These are phyloP conservation scores for Venturia pyrina DNA, from an alignment of 2,329 filamentous ascomycete genomes.

Conservation along the genomic window DNA sequence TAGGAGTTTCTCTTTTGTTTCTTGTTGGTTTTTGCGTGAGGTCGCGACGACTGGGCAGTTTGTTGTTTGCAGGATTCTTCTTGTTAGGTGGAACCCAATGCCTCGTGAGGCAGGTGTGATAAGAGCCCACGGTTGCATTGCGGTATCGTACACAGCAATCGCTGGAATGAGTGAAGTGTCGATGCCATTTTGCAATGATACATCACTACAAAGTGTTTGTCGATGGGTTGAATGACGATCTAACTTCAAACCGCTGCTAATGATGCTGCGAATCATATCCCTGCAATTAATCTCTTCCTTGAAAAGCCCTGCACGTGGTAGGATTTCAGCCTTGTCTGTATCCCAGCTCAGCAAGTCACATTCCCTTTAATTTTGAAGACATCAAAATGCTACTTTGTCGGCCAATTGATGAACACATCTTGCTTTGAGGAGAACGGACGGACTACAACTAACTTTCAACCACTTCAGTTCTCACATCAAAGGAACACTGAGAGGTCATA, in stretches of 20 bases:
- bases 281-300: neutral
- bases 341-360: no score
- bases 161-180: neutral
- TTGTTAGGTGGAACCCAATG: slow-evolving; percentile 51
- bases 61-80: slow-evolving; percentile 47
- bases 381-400: no score
- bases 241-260: slow-evolving; percentile 2
- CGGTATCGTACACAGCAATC: neutral
- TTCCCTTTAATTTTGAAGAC: no score
- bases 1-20: slow-evolving; percentile 41
- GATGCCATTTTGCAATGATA: neutral
- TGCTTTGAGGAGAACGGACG: no score
- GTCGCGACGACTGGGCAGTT: slow-evolving; percentile 51
- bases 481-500: no score
- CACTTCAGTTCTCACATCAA: no score
- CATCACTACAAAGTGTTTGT: neutral
- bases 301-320: neutral
- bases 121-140: slow-evolving; percentile 39
- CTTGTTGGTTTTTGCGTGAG: slow-evolving; percentile 42
- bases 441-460: no score
- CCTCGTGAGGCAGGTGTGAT: slow-evolving; percentile 52
- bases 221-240: neutral
- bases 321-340: neutral
- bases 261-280: neutral
- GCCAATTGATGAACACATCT: no score